phyloP scores from a whole-genome alignment of 768 basidiomycete genomes.

The Tricholoma matsutake region DNA sequence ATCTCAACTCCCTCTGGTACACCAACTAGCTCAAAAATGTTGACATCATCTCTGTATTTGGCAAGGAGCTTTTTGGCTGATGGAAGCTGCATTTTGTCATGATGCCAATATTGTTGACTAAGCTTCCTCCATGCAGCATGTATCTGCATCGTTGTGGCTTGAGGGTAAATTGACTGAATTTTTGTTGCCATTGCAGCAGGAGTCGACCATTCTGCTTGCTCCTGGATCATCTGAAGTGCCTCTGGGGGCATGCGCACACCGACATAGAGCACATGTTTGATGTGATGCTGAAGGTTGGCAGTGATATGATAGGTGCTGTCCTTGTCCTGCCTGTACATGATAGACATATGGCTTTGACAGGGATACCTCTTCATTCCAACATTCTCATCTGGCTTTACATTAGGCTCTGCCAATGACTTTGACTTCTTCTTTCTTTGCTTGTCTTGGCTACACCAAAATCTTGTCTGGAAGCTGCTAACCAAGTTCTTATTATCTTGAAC shows the following conservation, averaged over 20 bases:
- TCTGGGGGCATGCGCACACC: slow-evolving; percentile 22
- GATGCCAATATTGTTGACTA: slow-evolving; percentile 24
- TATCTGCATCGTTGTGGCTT: slow-evolving; percentile 20
- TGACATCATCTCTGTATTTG: slow-evolving; percentile 18
- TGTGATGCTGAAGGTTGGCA: background rate
- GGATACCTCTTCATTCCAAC: slow-evolving; percentile 23
- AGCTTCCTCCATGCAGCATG: slow-evolving; percentile 23
- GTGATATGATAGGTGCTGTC: background rate
- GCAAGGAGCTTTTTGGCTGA: slow-evolving; percentile 20
- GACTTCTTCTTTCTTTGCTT: slow-evolving; percentile 15
- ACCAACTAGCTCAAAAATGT: slow-evolving; percentile 16
- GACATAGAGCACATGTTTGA: slow-evolving; percentile 15
- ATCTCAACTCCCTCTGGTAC: slow-evolving; percentile 21
- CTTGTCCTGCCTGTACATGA: background rate
- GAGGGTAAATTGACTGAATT: slow-evolving; percentile 30
- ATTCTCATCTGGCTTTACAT: slow-evolving; percentile 20
- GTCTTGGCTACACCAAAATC: slow-evolving; percentile 29
- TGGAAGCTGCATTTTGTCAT: slow-evolving; percentile 17
- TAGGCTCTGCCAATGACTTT: slow-evolving; percentile 14
- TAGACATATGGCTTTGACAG: slow-evolving; percentile 13
- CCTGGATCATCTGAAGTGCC: slow-evolving; percentile 18
- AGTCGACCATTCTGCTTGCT: slow-evolving; percentile 21
- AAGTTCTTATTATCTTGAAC: slow-evolving; percentile 17
- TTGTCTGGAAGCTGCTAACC: slow-evolving; percentile 18
- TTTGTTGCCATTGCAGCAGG: slow-evolving; percentile 25